Evolutionary conservation across 2,329 filamentous ascomycete species (phyloP).

Genomic region (Calonectria pseudoreteaudii): DNA sequence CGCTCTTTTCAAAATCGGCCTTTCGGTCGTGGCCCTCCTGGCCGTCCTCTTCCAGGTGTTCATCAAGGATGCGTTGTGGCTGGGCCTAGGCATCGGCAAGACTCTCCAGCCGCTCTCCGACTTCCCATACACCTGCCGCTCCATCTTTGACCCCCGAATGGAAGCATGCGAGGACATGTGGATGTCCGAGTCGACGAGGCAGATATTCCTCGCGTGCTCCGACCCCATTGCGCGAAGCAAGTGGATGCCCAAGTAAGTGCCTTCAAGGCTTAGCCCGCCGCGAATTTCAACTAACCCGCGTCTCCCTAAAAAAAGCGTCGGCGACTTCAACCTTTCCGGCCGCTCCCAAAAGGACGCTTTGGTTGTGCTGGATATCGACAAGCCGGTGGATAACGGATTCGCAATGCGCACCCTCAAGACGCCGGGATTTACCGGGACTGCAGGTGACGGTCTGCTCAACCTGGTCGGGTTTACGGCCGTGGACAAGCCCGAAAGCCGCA

Average conservation of each 20-base stretch:
- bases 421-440: constrained; percentile 43
- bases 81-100: constrained; percentile 35
- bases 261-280: accelerated
- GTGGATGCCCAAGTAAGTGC: constrained; percentile 37
- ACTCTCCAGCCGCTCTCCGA: constrained; percentile 34
- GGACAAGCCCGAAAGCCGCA: constrained; percentile 34
- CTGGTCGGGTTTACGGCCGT: constrained; percentile 46
- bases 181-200: constrained; percentile 35
- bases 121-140: constrained; percentile 42
- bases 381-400: constrained; percentile 34
- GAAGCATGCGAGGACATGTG: constrained; percentile 45
- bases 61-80: constrained; percentile 38
- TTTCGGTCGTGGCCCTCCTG: constrained; percentile 19
- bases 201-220: constrained; percentile 41
- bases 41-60: constrained; percentile 39
- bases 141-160: constrained; percentile 28
- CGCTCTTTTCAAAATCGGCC: constrained; percentile 23
- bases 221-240: constrained; percentile 27
- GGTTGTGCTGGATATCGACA: constrained; percentile 48
- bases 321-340: constrained; percentile 40
- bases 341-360: constrained; percentile 47
- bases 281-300: neutral
- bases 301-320: constrained; percentile 24
- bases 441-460: constrained; percentile 46
- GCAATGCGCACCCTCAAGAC: constrained; percentile 40